Evolutionary conservation across 768 basidiomycete genomes (phyloP).

Genomic region (Hemileccinum rubropunctum): DNA sequence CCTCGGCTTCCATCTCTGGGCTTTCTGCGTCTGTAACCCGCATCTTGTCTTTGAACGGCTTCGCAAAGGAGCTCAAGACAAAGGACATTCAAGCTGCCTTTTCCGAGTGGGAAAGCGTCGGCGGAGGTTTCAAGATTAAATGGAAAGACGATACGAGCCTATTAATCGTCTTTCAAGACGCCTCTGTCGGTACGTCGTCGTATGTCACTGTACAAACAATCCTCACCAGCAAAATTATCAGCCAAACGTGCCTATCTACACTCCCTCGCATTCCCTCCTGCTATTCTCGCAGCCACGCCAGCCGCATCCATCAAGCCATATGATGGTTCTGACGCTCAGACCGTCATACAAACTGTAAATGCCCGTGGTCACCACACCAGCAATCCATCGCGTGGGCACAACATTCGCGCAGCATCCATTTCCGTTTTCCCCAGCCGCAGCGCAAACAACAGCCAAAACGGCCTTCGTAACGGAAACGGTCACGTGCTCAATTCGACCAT

Average conservation of each 20-base stretch:
- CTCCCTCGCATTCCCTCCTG: constrained; percentile 79
- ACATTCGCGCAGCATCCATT: constrained; percentile 64
- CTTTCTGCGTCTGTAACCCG: constrained; percentile 95
- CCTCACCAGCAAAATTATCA: constrained; percentile 5
- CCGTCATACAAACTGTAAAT: constrained; percentile 81
- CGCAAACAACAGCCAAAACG: constrained; percentile 36
- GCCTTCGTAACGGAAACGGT: constrained; percentile 31
- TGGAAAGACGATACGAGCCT: constrained; percentile 98
- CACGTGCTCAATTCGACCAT: constrained; percentile 44
- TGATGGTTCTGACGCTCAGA: constrained; percentile 90
- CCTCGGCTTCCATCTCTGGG: constrained; percentile 64
- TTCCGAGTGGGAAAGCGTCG: constrained; percentile 79
- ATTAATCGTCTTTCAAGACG: constrained; percentile 91
- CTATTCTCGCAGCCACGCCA: constrained; percentile 54
- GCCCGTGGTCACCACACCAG: constrained; percentile 60
- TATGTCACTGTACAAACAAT: not conserved
- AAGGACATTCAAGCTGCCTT: constrained; percentile 93
- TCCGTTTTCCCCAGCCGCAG: constrained; percentile 60
- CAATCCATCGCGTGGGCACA: constrained; percentile 68
- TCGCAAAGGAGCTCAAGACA: constrained; percentile 94
- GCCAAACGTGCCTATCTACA: constrained; percentile 63
- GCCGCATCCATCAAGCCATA: constrained; percentile 80
- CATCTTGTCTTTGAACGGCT: constrained; percentile 89
- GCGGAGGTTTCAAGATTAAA: constrained; percentile 97
- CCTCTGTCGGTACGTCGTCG: constrained; percentile 72